Percentiles rank a stretch among this genome's conserved stretches.
Conservation (phyloP, 192 early-diverging fungal species). For the Podila epigama region DNA sequence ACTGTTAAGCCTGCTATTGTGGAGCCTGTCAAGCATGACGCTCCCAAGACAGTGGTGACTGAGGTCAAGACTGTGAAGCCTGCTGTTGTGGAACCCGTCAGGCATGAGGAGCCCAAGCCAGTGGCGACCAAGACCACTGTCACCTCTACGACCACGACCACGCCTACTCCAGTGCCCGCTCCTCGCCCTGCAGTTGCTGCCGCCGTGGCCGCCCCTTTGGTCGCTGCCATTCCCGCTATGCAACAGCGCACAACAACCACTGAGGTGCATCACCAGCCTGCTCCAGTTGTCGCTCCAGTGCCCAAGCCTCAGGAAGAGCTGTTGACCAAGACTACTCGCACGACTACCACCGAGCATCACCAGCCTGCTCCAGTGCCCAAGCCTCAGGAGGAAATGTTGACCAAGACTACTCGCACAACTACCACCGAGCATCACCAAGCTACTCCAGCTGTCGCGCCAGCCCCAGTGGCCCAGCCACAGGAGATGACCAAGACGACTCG, state of each 20-base stretch:
- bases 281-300: no score
- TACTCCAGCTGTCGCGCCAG: no score
- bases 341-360: background rate
- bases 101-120: no score
- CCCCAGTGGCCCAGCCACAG: no score
- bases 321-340: background rate
- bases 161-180: background rate
- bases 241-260: background rate
- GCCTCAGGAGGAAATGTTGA: no score
- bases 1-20: background rate
- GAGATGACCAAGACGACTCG: background rate
- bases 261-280: background rate
- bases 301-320: no score
- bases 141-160: background rate
- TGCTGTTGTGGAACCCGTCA: background rate
- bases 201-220: background rate
- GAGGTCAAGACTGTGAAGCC: background rate
- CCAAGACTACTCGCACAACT: background rate
- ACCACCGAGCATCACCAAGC: no score
- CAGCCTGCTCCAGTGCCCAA: no score
- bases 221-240: background rate
- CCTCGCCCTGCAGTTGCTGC: background rate
- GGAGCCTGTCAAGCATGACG: background rate
- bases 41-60: background rate
- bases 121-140: background rate